Conservation (phyloP, 306 rosid genomes). For the Fragaria vesca region DNA sequence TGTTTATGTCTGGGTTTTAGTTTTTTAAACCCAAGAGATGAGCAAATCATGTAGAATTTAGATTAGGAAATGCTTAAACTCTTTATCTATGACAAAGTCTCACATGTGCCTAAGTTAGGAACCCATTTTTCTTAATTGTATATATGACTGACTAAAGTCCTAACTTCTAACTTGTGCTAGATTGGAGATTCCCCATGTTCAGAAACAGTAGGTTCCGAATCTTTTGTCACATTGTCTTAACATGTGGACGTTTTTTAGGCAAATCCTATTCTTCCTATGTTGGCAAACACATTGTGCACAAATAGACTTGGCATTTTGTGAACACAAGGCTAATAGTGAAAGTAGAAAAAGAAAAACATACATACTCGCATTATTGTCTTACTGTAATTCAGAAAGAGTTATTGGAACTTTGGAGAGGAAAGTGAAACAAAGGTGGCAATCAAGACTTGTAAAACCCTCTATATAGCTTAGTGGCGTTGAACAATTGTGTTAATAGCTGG, state of each 20-base stretch:
- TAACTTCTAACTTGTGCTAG: conserved; percentile 15
- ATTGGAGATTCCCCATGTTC: conserved; percentile 41
- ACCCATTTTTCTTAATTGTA: no score
- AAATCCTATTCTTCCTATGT: neutral
- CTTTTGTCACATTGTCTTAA: conserved; percentile 17
- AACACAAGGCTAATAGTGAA: no score
- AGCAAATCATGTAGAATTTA: conserved; percentile 21
- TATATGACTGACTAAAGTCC: neutral
- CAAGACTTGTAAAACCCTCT: conserved; percentile 1
- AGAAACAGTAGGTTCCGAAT: conserved; percentile 20
- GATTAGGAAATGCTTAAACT: conserved; percentile 24
- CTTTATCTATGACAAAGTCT: conserved; percentile 25
- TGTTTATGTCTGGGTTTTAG: conserved; percentile 17
- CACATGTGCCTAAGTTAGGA: conserved; percentile 16
- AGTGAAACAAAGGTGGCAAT: neutral
- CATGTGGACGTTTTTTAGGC: conserved; percentile 24
- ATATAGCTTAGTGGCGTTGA: neutral
- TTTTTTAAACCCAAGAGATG: conserved; percentile 14
- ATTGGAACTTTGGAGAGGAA: no score
- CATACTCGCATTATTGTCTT: no score
- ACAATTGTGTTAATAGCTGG: conserved; percentile 4
- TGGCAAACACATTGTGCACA: neutral
- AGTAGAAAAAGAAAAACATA: no score
- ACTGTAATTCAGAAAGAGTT: no score
- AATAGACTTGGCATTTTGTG: no score